phyloP scores from a whole-genome alignment of 1,139 yeast species.

The Spathaspora sp. region DNA sequence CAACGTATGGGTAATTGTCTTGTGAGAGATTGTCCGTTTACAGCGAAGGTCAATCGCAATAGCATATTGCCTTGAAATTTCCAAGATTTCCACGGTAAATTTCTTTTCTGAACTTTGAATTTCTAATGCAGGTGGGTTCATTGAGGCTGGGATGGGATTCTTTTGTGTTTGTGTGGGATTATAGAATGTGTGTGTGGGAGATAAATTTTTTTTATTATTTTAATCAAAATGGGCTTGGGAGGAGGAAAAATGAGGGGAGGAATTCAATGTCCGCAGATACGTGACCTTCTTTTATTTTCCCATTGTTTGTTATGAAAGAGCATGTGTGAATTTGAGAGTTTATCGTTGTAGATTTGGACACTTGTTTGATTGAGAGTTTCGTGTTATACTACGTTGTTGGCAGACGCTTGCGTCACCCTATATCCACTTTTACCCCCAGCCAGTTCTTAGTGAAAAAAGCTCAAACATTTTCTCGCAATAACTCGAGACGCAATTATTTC shows the following conservation, averaged over 20 bases:
- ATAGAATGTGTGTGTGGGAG: background rate
- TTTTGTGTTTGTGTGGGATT: no score
- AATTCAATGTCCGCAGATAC: constrained; percentile 6
- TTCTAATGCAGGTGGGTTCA: no score
- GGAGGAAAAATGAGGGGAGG: constrained; percentile 5
- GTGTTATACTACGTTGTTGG: no score
- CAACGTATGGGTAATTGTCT: background rate
- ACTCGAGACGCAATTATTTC: background rate
- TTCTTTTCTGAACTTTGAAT: background rate
- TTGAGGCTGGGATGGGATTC: no score
- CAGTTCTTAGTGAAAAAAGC: no score
- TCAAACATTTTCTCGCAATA: background rate
- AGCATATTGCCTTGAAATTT: background rate
- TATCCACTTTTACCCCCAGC: background rate
- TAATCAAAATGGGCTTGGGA: background rate
- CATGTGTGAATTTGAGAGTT: background rate
- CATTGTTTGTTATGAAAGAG: background rate
- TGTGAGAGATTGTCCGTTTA: background rate
- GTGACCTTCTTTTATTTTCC: constrained; percentile 4
- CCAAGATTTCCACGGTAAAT: no score
- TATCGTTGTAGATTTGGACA: background rate
- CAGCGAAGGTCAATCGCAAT: background rate
- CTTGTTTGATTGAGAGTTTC: background rate
- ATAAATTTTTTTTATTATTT: background rate
- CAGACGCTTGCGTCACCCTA: no score